Base-by-base conservation (phyloP, 2,329 filamentous ascomycete genomes). In the Fusarium agapanthi region DNA sequence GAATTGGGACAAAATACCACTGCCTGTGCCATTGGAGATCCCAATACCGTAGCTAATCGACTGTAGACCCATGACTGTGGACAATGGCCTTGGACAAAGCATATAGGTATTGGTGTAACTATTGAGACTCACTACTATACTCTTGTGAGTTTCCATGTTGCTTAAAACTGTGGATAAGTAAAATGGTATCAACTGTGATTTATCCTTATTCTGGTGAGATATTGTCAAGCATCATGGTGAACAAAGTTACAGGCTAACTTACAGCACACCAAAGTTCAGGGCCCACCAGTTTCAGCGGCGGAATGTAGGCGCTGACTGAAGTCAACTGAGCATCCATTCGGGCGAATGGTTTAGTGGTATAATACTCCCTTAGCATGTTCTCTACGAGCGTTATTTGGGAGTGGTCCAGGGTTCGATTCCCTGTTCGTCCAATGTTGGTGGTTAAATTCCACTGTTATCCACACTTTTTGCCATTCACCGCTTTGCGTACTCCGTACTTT, bases 271-370 rank as follows among this genome's bases (percentile, higher is more conserved):
- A 9, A 24, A 35, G 6, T 1, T 15, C 22, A n/a, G 48, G n/a
- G n/a, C 18, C 7, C n/a, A 4, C 5, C n/a, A 6, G 13, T 8
- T 1, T 9, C 12, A 1, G n/a, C 3, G 16, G 15, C 7, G 0
- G 32, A 1, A 13, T 24, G 3, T 37, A 37, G 4, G 14, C 0
- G 2, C 1, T 8, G 15, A 13, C 50, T 24, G 16, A 15, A 8
- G 8, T 0, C 12, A 7, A 0, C 4, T 1, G 2, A 20, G 0
- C 11, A 71, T 71, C 38, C 38, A 47, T 58, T 54, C 61, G 69
- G 68, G 68, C 69, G 69, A 72, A 71, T 71, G 69, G 69, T 71
- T 71, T 71, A 72, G 69, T 72, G 69, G 69, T 72, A 72, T 72
- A 72, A 72, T 71, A 71, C 69, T 71, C 69, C 69, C 69, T 72